Base-by-base conservation (phyloP, 208 protist genomes). In the Leishmania aethiopica region DNA sequence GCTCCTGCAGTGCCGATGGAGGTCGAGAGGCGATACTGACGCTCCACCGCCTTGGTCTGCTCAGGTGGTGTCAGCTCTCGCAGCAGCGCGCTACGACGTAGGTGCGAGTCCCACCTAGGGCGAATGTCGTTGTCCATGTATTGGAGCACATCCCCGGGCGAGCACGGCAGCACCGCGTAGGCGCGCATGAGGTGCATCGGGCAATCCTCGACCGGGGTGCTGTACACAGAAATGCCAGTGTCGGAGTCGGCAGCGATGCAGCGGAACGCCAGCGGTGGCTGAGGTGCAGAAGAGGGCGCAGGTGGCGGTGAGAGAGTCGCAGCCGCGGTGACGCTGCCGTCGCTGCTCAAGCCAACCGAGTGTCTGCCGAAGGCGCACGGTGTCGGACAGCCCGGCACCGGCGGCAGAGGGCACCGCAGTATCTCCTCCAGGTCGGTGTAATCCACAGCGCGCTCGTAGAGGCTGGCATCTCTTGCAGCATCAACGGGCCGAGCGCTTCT, bases 151-250 rank as follows among this genome's bases (percentile, higher is more conserved):
- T 89, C 85, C 1, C 71, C 62, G 1, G 91, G 84, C 19, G 84
- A 37, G 77, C 90, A 97, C 11, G 94, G 94, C 75, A 97, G 87
- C 47, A 90, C 75, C 42, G 81, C 88, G 64, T 88, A 86, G n/a
- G 90, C 91, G 25, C 91, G 89, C 91, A 97, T 95, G 53, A 97
- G 71, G 66, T 95, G 90, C 53, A 97, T 90, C 22, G 92, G 88
- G 53, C 82, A 94, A 42, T 88, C 73, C 78, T 91, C 87, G 13
- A 94, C 90, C 0, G 91, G 87, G 25, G 90, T 75, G 60, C 91
- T 96, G 85, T 88, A 92, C 35, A 96, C 73, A 17, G 76, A 78
- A 47, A 93, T 89, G 25, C 87, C 90, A 40, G 80, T 86, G 28
- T 84, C 66, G 1, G 15, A 32, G 80, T 96, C 89, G 5, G 79